Evolutionary conservation across 257 asterid species (phyloP).

Genomic region (Phtheirospermum japonicum): DNA sequence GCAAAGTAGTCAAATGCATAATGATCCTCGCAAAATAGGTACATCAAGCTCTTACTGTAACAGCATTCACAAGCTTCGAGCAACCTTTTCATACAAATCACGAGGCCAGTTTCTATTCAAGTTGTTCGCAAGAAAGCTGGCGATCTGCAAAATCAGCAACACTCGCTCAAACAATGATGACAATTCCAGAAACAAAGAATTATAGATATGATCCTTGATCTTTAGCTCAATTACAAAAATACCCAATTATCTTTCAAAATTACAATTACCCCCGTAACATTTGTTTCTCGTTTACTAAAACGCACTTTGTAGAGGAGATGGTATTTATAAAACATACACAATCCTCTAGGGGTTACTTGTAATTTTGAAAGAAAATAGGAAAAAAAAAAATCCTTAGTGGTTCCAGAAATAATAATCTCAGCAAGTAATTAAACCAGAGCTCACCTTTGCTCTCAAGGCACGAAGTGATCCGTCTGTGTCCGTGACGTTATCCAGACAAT

Average conservation of each 20-base stretch:
- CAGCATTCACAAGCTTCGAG: conserved; percentile 65
- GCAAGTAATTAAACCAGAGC: background rate
- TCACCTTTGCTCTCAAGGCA: conserved; percentile 82
- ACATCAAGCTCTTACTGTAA: conserved; percentile 9
- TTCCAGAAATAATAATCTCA: background rate
- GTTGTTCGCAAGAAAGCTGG: conserved; percentile 87
- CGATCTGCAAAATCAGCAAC: conserved; percentile 55
- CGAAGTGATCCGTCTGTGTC: conserved; percentile 96
- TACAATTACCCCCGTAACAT: background rate
- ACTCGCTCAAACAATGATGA: background rate
- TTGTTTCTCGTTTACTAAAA: background rate
- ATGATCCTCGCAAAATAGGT: conserved; percentile 17
- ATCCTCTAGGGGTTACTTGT: background rate
- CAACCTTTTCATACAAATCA: conserved; percentile 84
- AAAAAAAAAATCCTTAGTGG: background rate
- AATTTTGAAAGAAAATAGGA: background rate
- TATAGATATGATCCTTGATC: background rate
- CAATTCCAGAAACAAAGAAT: background rate
- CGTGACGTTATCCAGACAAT: conserved; percentile 70
- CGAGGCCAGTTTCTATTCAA: conserved; percentile 88
- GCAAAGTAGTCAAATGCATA: conserved; percentile 3
- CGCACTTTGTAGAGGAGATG: background rate
- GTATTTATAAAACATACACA: background rate
- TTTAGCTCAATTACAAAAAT: background rate
- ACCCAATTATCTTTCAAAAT: background rate